Evolutionary conservation across 192 early-diverging fungal species (phyloP).

Genomic region (Radiomyces spectabilis): DNA sequence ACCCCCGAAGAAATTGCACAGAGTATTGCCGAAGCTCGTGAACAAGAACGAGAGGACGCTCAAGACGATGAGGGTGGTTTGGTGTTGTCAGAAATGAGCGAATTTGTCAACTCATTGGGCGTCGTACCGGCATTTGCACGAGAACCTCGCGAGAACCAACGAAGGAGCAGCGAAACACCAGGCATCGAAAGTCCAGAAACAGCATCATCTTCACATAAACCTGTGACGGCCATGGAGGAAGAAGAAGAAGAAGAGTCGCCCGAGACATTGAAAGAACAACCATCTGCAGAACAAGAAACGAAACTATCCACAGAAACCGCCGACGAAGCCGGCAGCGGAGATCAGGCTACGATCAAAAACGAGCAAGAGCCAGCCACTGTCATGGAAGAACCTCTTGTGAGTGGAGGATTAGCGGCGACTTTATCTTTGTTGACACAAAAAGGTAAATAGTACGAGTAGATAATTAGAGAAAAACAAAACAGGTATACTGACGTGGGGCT

Average conservation of each 20-base stretch:
- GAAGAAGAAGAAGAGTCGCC: constrained; percentile 18
- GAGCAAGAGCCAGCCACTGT: constrained; percentile 17
- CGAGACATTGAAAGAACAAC: constrained; percentile 23
- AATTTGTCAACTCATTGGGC: constrained; percentile 71
- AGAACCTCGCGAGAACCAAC: constrained; percentile 10
- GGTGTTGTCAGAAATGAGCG: constrained; percentile 82
- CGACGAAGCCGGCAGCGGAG: too few relatives aligned
- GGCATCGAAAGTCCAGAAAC: background rate
- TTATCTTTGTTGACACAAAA: constrained; percentile 75
- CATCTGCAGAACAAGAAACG: background rate
- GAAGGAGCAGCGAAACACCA: too few relatives aligned
- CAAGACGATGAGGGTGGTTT: constrained; percentile 31
- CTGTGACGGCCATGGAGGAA: constrained; percentile 5
- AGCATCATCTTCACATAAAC: background rate
- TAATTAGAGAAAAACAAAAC: background rate
- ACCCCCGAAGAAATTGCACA: constrained; percentile 58
- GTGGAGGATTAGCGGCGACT: constrained; percentile 74
- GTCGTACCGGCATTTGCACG: constrained; percentile 26
- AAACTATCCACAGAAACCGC: background rate
- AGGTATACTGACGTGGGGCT: too few relatives aligned
- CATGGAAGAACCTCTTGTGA: constrained; percentile 76
- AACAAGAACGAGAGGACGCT: constrained; percentile 36
- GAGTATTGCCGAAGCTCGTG: constrained; percentile 28
- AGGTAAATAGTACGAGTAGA: constrained; percentile 41
- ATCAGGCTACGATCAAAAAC: background rate